Base-by-base conservation (phyloP, 2,329 filamentous ascomycete species). In the Aureobasidium sp. region DNA sequence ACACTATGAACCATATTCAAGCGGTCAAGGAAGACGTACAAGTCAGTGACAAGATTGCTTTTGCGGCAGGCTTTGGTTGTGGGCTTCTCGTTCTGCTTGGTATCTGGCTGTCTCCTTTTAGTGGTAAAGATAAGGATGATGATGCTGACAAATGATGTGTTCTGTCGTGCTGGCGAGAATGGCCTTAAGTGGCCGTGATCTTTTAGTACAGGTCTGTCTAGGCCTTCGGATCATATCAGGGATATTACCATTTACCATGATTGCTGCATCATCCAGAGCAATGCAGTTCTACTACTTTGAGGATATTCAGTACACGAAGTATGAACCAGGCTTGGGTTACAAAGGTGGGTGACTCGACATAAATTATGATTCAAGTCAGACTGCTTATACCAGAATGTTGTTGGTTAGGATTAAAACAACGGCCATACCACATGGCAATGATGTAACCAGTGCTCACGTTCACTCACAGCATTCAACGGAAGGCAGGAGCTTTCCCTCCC, bases 11-110 rank as follows among this genome's bases (percentile, higher is more conserved):
- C 27, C 26, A 36, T 29, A 46, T 57, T 2, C 13, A 46, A 13
- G n/a, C 10, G 7, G 27, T 46, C 53, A 32, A 57, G 13, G 53
- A 57, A 24, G 53, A 46, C 17, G 53, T 57, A 13, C 37, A 57
- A 24, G 10, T 57, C 39, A 57, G 53, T n/a, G 53, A 57, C 53
- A 57, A 57, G 41, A 57, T 57, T n/a, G 41, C 39, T 10, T 57
- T 57, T 26, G 39, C 53, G 24, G 53, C 53, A 15, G 53, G 53
- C 6, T 57, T 57, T 46, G 53, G 53, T 15, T 57, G 53, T 26
- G 53, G 39, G 15, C 41, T 57, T 13, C 53, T 57, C 9, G 53
- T 57, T 7, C 36, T 43, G 20, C 32, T 57, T 27, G 39, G 10
- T 27, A 57, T 57, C 29, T 57, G 53, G 53, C 7, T 57, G 6